Conservation (phyloP, 1,284 basidiomycete genomes). For the Naganishia sp. region DNA sequence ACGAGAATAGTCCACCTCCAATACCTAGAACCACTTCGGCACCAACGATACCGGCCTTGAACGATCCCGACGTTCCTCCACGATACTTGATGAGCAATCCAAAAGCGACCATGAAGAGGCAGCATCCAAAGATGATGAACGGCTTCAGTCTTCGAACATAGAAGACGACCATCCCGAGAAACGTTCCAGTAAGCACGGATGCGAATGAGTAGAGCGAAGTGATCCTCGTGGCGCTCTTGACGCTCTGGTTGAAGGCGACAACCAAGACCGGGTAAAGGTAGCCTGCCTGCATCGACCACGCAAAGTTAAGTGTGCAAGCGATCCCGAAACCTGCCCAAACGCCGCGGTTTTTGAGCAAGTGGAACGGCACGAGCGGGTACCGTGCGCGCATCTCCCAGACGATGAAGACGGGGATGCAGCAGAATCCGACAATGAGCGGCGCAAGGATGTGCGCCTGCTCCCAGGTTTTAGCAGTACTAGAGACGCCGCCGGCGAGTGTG, state of each 20-base stretch:
- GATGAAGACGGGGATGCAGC: slow-evolving; percentile 50
- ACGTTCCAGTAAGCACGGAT: slow-evolving; percentile 49
- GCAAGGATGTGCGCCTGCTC: slow-evolving; percentile 49
- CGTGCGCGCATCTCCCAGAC: slow-evolving; percentile 52
- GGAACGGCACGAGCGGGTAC: slow-evolving; percentile 53
- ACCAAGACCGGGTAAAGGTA: slow-evolving; percentile 53
- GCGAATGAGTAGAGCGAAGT: slow-evolving; percentile 53
- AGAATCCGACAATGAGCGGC: slow-evolving; percentile 52
- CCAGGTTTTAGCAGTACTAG: slow-evolving; percentile 40
- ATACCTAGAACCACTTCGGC: slow-evolving; percentile 55
- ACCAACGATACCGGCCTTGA: slow-evolving; percentile 49
- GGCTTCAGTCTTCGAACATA: slow-evolving; percentile 51
- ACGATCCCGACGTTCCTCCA: slow-evolving; percentile 41
- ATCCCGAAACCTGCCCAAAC: slow-evolving; percentile 51
- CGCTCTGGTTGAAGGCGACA: slow-evolving; percentile 52
- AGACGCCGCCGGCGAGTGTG: slow-evolving; percentile 50
- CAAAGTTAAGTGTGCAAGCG: slow-evolving; percentile 52
- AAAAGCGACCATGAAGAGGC: slow-evolving; percentile 46
- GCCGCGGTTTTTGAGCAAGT: slow-evolving; percentile 50
- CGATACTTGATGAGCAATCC: slow-evolving; percentile 55
- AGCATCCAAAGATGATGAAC: slow-evolving; percentile 48
- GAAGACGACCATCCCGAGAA: slow-evolving; percentile 49
- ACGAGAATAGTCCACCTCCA: slow-evolving; percentile 50
- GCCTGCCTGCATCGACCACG: slow-evolving; percentile 51
- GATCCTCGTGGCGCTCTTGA: slow-evolving; percentile 49